phyloP scores from a whole-genome alignment of 2,329 filamentous ascomycete species.

The Diaporthe vaccinii region DNA sequence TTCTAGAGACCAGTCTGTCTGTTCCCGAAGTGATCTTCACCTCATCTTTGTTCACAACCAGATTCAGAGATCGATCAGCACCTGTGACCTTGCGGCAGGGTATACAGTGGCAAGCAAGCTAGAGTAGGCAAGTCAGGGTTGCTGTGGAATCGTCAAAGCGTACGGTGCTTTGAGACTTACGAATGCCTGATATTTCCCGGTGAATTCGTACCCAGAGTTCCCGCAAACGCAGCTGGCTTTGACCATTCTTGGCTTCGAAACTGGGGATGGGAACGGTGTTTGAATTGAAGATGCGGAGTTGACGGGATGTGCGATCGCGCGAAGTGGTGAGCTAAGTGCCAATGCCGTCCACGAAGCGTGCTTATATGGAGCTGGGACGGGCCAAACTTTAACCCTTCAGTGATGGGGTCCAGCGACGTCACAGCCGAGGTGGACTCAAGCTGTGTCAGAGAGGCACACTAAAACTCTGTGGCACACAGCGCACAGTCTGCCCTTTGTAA shows the following conservation, averaged over 20 bases:
- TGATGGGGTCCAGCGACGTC: constrained; percentile 1
- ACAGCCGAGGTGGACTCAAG: background rate
- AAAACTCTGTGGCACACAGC: background rate
- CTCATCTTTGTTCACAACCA: constrained; percentile 22
- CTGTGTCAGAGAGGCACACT: background rate
- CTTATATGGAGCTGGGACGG: background rate
- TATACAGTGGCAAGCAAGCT: constrained; percentile 35
- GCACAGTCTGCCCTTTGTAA: background rate
- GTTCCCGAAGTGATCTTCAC: constrained; percentile 23
- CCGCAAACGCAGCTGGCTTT: constrained; percentile 37
- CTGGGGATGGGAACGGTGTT: background rate
- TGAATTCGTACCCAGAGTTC: constrained; percentile 31
- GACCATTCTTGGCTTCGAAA: constrained; percentile 23
- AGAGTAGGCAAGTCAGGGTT: background rate
- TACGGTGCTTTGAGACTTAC: background rate
- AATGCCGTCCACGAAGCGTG: background rate
- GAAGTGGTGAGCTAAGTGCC: background rate
- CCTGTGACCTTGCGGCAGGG: constrained; percentile 37
- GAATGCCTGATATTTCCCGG: constrained; percentile 25
- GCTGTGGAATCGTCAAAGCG: background rate
- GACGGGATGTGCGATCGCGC: background rate
- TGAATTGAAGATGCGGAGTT: background rate
- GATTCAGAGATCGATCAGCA: constrained; percentile 31
- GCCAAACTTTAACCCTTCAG: constrained; percentile 3
- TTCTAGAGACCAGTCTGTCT: constrained; percentile 31